Evolutionary conservation across 805 yeast species (phyloP).

Genomic region (Kazachstania bromeliacearum): DNA sequence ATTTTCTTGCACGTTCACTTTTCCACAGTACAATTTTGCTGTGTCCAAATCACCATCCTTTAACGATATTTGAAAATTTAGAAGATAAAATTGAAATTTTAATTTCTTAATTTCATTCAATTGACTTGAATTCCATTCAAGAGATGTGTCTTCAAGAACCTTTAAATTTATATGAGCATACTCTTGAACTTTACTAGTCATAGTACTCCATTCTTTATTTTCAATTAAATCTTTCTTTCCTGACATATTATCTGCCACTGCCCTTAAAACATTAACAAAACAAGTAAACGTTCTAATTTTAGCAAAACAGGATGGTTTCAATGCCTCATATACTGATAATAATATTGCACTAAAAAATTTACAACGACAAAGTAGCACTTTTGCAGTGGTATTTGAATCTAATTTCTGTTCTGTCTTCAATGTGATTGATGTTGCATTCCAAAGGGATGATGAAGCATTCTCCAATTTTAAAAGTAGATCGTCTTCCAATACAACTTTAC

Average conservation of each 20-base stretch:
- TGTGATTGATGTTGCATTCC: constrained; percentile 31
- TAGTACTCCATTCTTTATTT: constrained; percentile 4
- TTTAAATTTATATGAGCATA: constrained; percentile 22
- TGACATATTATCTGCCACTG: constrained; percentile 20
- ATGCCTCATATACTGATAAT: constrained; percentile 26
- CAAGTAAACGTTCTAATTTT: constrained; percentile 29
- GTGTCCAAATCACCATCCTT: constrained; percentile 27
- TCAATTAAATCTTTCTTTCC: not conserved
- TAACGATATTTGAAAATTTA: constrained; percentile 28
- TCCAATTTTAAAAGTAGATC: constrained; percentile 21
- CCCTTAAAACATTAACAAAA: constrained; percentile 23
- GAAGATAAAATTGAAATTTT: constrained; percentile 24
- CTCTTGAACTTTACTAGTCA: constrained; percentile 23
- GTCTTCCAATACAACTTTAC: constrained; percentile 12
- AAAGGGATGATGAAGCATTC: constrained; percentile 26
- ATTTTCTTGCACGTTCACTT: constrained; percentile 18
- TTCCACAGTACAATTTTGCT: constrained; percentile 30
- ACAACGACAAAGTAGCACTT: constrained; percentile 10
- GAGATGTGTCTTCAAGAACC: constrained; percentile 14
- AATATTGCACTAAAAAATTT: constrained; percentile 28
- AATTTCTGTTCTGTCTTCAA: constrained; percentile 14
- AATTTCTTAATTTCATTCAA: constrained; percentile 11
- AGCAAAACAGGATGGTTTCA: constrained; percentile 12
- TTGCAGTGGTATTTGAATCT: constrained; percentile 4
- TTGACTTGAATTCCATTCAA: constrained; percentile 3